Evolutionary conservation across 495 filamentous ascomycete species (phyloP), one percentile per base, ranked within the genome.

Genomic region (Hypoxylon intermedium): DNA sequence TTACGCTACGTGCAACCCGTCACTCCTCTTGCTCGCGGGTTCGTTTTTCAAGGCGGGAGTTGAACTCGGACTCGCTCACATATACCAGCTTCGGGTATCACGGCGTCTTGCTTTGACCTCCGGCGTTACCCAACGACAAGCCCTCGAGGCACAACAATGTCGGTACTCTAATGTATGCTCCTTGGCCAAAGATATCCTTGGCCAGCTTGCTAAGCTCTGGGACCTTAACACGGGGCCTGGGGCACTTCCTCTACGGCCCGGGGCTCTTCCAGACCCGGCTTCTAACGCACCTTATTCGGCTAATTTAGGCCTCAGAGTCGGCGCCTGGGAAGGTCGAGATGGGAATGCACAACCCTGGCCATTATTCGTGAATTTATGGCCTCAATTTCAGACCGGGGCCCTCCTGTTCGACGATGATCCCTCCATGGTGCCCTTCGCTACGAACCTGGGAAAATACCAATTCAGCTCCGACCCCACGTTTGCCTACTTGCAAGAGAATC

Each of bases 11-110:
- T 19, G 20, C 11, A 9, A 49, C 11, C 42, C 40, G 12, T 9
- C 19, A 9, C 15, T 33, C 5, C 42, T 58, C 1, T 31, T 15
- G 5, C 30, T 63, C 19, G n/a, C 21, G 1, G 43, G 12, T 9
- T 61, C 34, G 40, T 31, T 52, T 1, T 66, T 66, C 41, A 66
- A 66, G 33, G 9, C 44, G 0, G 62, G 66, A 1, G 58, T 51
- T 6, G 62, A 69, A 30, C 41, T 66, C 3, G 5, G 7, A 2
- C 23, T 63, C 0, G 44, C 58, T 26, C n/a, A 50, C 24, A 41
- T 23, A 2, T 23, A 30, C n/a, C 5, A n/a, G 6, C 13, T 11
- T 0, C 18, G 45, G 38, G 28, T 34, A 21, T 6, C 5, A 15
- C 38, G 28, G 26, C 9, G n/a, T 1, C 38, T 53, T 15, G 5